Evolutionary conservation across 2,329 filamentous ascomycete species (phyloP), one percentile per base, ranked within the genome.

Genomic region (Ophiostoma sp.): DNA sequence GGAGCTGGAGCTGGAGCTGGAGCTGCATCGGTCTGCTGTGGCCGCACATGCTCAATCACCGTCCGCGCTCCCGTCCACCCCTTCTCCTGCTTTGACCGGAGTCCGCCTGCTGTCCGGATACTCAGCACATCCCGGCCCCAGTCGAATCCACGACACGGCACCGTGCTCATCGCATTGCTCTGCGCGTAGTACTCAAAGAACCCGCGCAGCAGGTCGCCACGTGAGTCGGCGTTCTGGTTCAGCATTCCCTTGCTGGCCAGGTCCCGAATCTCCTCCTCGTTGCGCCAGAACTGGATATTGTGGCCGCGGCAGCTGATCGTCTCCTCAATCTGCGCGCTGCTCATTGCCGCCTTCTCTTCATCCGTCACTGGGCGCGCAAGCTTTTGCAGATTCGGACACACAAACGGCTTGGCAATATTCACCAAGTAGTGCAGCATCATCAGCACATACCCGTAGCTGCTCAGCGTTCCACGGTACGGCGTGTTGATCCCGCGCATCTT

Each of bases 381-480:
- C 69, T 83, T 79, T 76, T 96, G 93, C 1, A 97, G 83, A 76
- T 97, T 97, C 0, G 91, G 92, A 71, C 92, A 88, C 23, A 97
- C 90, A 69, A 93, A 92, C 0, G 94, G 93, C 67, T 87, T 83
- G 0, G 86, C 90, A 68, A 97, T 79, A 75, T 97, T 96, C 76
- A 95, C 88, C 36, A 97, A 85, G 76, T 94, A 97, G 79, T 97
- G 94, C 20, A 97, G 82, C 4, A 96, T 89, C 93, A 97, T 96
- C 54, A 97, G 81, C 5, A 95, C 92, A 79, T 94, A 97, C 67
- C 94, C 93, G 76, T 97, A 97, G 74, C 91, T 94, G 68, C 91
- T 94, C 23, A 97, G 82, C 0, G 93, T 96, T 60, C 94, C 93
- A 52, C 89, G 89, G 77, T 96, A 96, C 1, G 92, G 89, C 60